Evolutionary conservation across 352 stramenopile species (phyloP).

Genomic region (Aphanomyces astaci): DNA sequence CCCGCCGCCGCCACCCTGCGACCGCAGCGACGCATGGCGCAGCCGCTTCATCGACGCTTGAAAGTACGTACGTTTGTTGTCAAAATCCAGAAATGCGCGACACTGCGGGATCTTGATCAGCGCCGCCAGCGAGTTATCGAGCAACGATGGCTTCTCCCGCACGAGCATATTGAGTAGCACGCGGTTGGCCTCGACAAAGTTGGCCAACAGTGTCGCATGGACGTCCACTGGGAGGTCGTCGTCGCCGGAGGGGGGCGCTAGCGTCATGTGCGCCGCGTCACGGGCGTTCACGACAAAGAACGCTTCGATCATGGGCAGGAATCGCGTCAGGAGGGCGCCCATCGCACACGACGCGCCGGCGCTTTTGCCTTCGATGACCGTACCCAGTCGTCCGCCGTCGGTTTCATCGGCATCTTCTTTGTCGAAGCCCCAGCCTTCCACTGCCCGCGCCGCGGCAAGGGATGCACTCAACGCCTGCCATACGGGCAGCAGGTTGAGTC

Average conservation of each 20-base stretch:
- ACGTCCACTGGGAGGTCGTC: conserved; percentile 39
- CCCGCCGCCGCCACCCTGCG: conserved; percentile 71
- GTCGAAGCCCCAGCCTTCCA: conserved; percentile 67
- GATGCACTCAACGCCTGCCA: conserved; percentile 72
- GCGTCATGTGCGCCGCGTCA: conserved; percentile 67
- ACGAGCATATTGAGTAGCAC: conserved; percentile 97
- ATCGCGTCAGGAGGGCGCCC: conserved; percentile 92
- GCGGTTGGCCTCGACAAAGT: conserved; percentile 94
- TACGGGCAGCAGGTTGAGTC: conserved; percentile 54
- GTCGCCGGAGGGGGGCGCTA: conserved; percentile 50
- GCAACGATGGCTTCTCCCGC: conserved; percentile 91
- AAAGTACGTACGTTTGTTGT: conserved; percentile 99
- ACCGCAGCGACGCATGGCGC: conserved; percentile 67
- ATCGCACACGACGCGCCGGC: conserved; percentile 82
- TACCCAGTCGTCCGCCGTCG: conserved; percentile 23
- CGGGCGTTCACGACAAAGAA: conserved; percentile 98
- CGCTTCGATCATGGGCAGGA: conserved; percentile 96
- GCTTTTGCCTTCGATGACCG: conserved; percentile 83
- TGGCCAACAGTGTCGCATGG: conserved; percentile 63
- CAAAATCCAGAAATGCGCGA: conserved; percentile 95
- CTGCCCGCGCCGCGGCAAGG: conserved; percentile 65
- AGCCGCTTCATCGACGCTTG: conserved; percentile 91
- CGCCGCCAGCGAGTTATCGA: conserved; percentile 93
- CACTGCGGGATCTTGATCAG: conserved; percentile 95
- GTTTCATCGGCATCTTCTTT: conserved; percentile 35